Base-by-base conservation (phyloP, 2,329 filamentous ascomycete genomes). In the Colletotrichum salicis region DNA sequence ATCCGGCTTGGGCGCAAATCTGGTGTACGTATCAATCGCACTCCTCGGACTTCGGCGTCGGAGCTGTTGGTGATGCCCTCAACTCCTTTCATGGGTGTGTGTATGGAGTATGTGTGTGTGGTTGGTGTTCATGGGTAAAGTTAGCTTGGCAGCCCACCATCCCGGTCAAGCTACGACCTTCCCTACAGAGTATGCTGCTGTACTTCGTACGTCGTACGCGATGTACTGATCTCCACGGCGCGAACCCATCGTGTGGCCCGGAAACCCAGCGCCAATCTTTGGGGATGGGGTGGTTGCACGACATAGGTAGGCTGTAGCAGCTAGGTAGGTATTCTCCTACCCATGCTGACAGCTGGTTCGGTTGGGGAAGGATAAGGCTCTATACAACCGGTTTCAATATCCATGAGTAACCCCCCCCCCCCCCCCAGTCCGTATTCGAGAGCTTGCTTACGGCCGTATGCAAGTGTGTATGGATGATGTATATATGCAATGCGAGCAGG, bases 391-490 rank as follows among this genome's bases (percentile, higher is more conserved):
- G 45, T 52, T 52, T 56, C 56, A 57, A 61, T 54, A 57, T 29
- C 59, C 48, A 60, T 58, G 41, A 45, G 41, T 15, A 22, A n/a
- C 5, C 10, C 15, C 41, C 57, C 57, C 22, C 37, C n/a, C 58
- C 15, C 57, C 57, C 57, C 22, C 37, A 10, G 37, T 22, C 56
- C 48, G 54, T 60, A 37, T 57, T 58, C 57, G 37, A 31, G 52
- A 61, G 31, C 13, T 67, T 57, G 67, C 57, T 4, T 71, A 71
- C 69, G 65, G 65, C 69, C 69, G 65, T 69, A 60, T 45, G 65
- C 7, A 19, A 29, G 41, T 22, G 8, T 48, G 37, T 41, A 41
- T 41, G 13, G 37, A 13, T 22, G 19, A 11, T 48, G 41, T 48
- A 48, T 11, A 19, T 22, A 48, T 48, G 41, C 19, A 48, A 48